Conservation (phyloP, 768 basidiomycete genomes). For the Suillus luteus region DNA sequence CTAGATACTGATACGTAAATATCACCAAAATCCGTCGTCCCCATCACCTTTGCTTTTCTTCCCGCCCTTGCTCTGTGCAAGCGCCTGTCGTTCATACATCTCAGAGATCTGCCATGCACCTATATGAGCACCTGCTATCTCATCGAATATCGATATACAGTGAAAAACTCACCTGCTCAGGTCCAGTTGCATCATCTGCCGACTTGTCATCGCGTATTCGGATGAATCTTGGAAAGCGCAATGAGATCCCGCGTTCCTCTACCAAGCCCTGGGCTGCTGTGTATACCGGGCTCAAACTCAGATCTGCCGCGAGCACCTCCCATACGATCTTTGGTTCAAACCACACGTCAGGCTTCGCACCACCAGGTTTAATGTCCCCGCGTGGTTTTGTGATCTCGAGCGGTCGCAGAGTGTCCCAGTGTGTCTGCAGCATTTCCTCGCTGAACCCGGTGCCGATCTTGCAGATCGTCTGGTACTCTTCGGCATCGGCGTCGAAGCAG, state of each 20-base stretch:
- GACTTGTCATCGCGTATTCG: conserved; percentile 91
- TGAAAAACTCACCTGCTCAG: conserved; percentile 72
- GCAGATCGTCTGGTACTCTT: conserved; percentile 96
- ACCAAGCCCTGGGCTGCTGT: conserved; percentile 91
- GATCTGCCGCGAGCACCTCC: conserved; percentile 97
- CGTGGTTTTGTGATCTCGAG: conserved; percentile 70
- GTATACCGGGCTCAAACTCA: conserved; percentile 95
- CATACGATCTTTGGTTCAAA: conserved; percentile 97
- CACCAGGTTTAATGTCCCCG: conserved; percentile 86
- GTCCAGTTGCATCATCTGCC: conserved; percentile 88
- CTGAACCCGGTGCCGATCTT: conserved; percentile 99
- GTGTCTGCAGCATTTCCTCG: conserved; percentile 82
- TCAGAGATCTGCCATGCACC: conserved; percentile 69
- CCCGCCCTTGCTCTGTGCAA: conserved; percentile 72
- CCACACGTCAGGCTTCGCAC: conserved; percentile 96
- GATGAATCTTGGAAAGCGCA: conserved; percentile 96
- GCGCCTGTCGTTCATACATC: conserved; percentile 88
- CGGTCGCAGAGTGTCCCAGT: conserved; percentile 81
- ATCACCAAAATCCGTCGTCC: conserved; percentile 81
- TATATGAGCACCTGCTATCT: conserved; percentile 10
- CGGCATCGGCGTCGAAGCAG: conserved; percentile 92
- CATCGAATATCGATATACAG: not conserved
- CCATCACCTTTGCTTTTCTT: conserved; percentile 64
- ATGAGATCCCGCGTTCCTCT: conserved; percentile 89
- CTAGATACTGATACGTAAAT: conserved; percentile 12